Evolutionary conservation across 345 rosid genomes (phyloP).

Genomic region (Melaleuca quinquenervia): DNA sequence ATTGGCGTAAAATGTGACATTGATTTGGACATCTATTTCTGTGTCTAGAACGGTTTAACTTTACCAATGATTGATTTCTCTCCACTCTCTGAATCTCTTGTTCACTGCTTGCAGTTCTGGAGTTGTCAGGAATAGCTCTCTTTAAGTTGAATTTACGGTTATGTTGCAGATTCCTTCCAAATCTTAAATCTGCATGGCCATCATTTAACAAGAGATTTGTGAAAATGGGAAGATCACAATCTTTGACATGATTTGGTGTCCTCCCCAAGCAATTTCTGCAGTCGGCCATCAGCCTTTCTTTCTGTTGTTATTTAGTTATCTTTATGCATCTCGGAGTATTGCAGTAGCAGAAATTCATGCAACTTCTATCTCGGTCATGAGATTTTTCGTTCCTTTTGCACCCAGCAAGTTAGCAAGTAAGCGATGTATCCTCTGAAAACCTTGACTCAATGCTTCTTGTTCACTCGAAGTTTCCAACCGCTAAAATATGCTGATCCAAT

Average conservation of each 20-base stretch:
- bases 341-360: not conserved
- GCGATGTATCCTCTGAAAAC: not conserved
- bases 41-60: not conserved
- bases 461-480: not conserved
- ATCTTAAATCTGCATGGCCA: not conserved
- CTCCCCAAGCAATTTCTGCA: not conserved
- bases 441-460: not conserved
- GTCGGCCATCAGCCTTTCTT: not conserved
- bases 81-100: not conserved
- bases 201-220: not conserved
- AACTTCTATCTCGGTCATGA: not conserved
- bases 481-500: not conserved
- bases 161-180: not conserved
- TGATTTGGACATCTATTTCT: not conserved
- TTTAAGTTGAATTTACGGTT: not conserved
- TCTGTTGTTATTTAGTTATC: not conserved
- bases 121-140: not conserved
- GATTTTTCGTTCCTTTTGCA: not conserved
- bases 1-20: not conserved
- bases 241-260: not conserved
- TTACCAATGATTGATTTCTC: not conserved
- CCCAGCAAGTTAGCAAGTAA: not conserved
- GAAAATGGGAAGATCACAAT: not conserved
- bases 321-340: not conserved
- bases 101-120: not conserved